A percentile compares a stretch with the other conserved stretches of the same genome.
phyloP scores from a whole-genome alignment of 2,329 filamentous ascomycete genomes.

The Nigrospora osmanthi region DNA sequence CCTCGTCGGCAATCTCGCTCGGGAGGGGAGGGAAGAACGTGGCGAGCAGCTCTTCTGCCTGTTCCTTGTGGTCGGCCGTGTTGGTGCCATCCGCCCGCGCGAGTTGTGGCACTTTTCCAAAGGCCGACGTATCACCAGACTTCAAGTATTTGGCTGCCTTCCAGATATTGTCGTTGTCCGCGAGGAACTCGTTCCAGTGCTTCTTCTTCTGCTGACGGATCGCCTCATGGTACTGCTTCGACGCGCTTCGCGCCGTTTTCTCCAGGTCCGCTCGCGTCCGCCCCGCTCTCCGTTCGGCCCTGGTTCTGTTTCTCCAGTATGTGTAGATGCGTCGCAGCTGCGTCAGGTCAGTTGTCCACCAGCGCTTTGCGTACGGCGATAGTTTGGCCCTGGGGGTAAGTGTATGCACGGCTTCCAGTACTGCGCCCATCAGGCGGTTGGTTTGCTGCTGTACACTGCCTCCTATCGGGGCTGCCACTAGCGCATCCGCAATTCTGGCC shows the following conservation, averaged over 20 bases:
- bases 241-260: conserved; percentile 10
- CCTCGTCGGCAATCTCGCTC: conserved; percentile 10
- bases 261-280: conserved; percentile 8
- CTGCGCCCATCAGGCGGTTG: neutral
- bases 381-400: conserved; percentile 14
- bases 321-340: conserved; percentile 17
- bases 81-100: conserved; percentile 8
- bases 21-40: conserved; percentile 9
- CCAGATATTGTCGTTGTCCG: conserved; percentile 18
- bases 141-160: conserved; percentile 19
- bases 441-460: neutral
- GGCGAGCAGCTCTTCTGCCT: conserved; percentile 11
- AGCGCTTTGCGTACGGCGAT: conserved; percentile 19
- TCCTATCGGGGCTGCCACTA: neutral
- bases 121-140: conserved; percentile 10
- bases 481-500: conserved; percentile 2
- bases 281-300: conserved; percentile 7
- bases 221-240: conserved; percentile 16
- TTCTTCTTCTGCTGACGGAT: conserved; percentile 16
- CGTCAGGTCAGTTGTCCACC: conserved; percentile 19
- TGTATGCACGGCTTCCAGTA: conserved; percentile 5
- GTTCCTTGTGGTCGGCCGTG: conserved; percentile 6
- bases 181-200: conserved; percentile 18
- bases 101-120: conserved; percentile 15
- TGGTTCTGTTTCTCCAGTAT: conserved; percentile 18